Conservation (phyloP, 129 eudicot species). For the Daucus carota region DH1_v3.0 NC_030384.2:32905501-32906000, state of each 20-base stretch:
- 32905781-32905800: not conserved
- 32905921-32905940: not conserved
- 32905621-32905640: constrained; percentile 26
- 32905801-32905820: too few species aligned
- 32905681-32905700: constrained; percentile 27
- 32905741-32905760: constrained; percentile 27
- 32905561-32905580: constrained; percentile 41
- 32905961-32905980: too few species aligned
- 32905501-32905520: not conserved
- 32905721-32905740: constrained; percentile 34
- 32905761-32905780: not conserved
- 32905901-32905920: too few species aligned
- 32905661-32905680: constrained; percentile 29
- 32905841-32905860: too few species aligned
- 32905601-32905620: constrained; percentile 34
- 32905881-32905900: too few species aligned
- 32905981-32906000: too few species aligned
- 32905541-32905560: constrained; percentile 41
- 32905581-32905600: constrained; percentile 33
- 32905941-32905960: too few species aligned
- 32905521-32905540: constrained; percentile 57
- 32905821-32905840: too few species aligned
- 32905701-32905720: constrained; percentile 17
- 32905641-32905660: constrained; percentile 34
- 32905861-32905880: too few species aligned